A percentile compares a stretch with the other conserved stretches of the same genome.
Evolutionary conservation across 2,329 filamentous ascomycete species (phyloP).

Genomic region (Aspergillus floridensis): DNA sequence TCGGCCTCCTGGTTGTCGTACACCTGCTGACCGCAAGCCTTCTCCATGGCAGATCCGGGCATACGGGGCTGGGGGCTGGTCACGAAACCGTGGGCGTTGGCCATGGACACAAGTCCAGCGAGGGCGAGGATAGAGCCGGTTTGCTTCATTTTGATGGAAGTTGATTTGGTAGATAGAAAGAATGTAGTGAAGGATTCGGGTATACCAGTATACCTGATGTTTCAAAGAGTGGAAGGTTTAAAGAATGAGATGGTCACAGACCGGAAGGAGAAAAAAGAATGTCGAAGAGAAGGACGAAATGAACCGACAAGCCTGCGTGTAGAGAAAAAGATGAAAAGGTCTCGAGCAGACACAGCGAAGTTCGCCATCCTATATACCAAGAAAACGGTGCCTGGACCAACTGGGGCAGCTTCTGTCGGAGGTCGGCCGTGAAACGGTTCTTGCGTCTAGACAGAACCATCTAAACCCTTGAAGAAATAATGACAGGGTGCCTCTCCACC

Average conservation of each 20-base stretch:
- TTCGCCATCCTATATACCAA: constrained; percentile 19
- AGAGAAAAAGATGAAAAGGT: constrained; percentile 8
- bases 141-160: constrained; percentile 42
- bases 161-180: not conserved
- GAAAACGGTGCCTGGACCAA: not conserved
- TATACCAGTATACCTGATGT: constrained; percentile 26
- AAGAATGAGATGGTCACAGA: constrained; percentile 25
- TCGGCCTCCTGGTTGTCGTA: constrained; percentile 54
- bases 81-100: constrained; percentile 55
- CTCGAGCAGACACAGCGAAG: not conserved
- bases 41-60: constrained; percentile 52
- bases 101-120: constrained; percentile 46
- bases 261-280: constrained; percentile 18
- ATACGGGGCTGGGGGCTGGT: constrained; percentile 48
- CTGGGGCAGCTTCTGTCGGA: not conserved
- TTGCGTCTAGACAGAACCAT: not conserved
- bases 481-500: constrained; percentile 14
- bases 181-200: constrained; percentile 16
- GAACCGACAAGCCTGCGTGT: constrained; percentile 18
- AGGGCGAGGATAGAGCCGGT: constrained; percentile 42
- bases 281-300: constrained; percentile 14
- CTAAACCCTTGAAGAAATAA: constrained; percentile 5
- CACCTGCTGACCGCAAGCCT: constrained; percentile 56
- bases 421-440: constrained; percentile 14
- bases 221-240: constrained; percentile 9